Evolutionary conservation across 352 stramenopile species (phyloP), one percentile per base, ranked within the genome.

Genomic region (Phytophthora cryptogea): DNA sequence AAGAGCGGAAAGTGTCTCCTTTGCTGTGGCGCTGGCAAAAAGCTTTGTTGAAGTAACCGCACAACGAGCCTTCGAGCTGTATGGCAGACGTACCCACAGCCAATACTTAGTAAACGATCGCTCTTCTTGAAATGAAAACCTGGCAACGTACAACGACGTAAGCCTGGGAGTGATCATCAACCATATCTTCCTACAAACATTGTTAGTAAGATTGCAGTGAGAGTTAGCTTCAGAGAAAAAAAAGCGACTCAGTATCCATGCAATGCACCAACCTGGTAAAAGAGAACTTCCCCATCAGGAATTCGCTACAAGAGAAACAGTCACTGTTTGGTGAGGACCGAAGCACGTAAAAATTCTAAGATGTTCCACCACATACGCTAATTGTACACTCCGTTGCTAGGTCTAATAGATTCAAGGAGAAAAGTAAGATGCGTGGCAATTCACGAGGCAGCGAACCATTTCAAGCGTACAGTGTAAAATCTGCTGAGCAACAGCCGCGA

Each of bases 51-150:
- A 81, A 71, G 53, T 89, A 89, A 5, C 81, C 81, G 40, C 81
- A 91, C 8, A 91, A 54, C 14, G 79, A 89, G 2, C 79, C 81
- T 59, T 91, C 75, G 31, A 91, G 57, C 81, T 91, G 16, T 26
- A 39, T 8, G 2, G n/a, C 11, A 10, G 10, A 39, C 14, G 33
- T 5, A 39, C 14, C 32, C 8, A 10, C 11, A 39, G n/a, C 32
- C 8, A 10, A 36, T 39, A 39, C 14, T 14, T 14, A 4, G n/a
- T 39, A 39, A 39, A 5, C 33, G 1, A 14, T n/a, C n/a, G 33
- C 33, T 16, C n/a, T 8, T 16, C 33, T 16, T 16, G 13, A 39
- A 16, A 16, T 4, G 33, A 39, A 37, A 39, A 39, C 3, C 14
- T 16, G 31, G 10, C 16, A 16, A 14, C 76, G 16, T 50, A 88